These are phyloP conservation scores for Phytophthora agathidicida DNA, from an alignment of 352 stramenopile species.

Conservation along the genomic window DNA sequence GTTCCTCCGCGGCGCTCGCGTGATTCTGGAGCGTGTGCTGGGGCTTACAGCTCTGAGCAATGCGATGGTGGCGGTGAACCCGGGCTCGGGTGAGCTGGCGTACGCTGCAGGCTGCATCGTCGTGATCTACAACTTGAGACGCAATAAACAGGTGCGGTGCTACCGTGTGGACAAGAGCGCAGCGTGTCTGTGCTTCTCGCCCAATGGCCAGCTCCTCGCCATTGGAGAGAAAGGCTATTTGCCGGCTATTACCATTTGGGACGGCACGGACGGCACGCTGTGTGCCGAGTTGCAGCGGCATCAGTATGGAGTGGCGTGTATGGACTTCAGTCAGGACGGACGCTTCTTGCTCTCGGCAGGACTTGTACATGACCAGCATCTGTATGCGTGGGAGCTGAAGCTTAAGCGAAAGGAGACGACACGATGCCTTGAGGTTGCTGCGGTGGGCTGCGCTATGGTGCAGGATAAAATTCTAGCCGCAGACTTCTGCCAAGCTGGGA, in stretches of 20 bases:
- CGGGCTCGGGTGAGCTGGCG: slow-evolving; percentile 79
- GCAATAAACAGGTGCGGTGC: slow-evolving; percentile 89
- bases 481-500: slow-evolving; percentile 72
- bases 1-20: slow-evolving; percentile 40
- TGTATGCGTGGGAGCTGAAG: slow-evolving; percentile 79
- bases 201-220: slow-evolving; percentile 81
- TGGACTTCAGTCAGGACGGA: slow-evolving; percentile 78
- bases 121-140: slow-evolving; percentile 88
- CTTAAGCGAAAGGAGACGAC: slow-evolving; percentile 26
- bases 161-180: slow-evolving; percentile 89
- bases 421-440: slow-evolving; percentile 20
- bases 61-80: slow-evolving; percentile 76
- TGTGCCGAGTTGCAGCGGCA: slow-evolving; percentile 85
- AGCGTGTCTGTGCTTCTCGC: slow-evolving; percentile 84
- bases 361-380: slow-evolving; percentile 83
- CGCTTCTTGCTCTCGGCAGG: slow-evolving; percentile 70
- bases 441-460: slow-evolving; percentile 54
- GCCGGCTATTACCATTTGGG: slow-evolving; percentile 89
- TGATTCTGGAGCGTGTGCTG: slow-evolving; percentile 87
- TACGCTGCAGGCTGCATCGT: slow-evolving; percentile 90
- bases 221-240: slow-evolving; percentile 89
- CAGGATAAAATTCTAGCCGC: slow-evolving; percentile 75
- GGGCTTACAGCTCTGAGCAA: slow-evolving; percentile 80
- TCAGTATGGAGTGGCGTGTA: slow-evolving; percentile 81
- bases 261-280: slow-evolving; percentile 75